Base-by-base conservation (phyloP, 1,284 basidiomycete species). In the Hypsizygus ulmarius region DNA sequence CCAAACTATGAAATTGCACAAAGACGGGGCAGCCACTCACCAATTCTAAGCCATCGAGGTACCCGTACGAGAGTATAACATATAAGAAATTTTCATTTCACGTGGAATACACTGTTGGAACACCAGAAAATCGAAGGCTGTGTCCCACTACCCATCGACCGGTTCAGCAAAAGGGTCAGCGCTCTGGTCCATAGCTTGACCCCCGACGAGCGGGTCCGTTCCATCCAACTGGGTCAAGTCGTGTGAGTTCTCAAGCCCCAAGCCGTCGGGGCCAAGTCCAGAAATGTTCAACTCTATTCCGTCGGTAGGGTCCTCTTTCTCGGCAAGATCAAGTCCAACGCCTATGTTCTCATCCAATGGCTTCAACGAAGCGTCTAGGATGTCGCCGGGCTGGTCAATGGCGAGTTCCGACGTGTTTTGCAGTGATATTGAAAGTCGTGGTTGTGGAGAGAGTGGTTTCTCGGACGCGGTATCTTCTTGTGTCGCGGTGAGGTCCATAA, bases 381-480 rank as follows among this genome's bases (percentile, higher is more conserved):
- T 68, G 52, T 71, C 71, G 30, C 54, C 57, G 14, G 40, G 18
- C 18, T 50, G 59, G 50, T 67, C 67, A 18, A 69, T 67, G 33
- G 64, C 60, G 34, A 68, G 60, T 40, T 69, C 64, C 21, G 59
- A 53, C 8, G 54, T 55, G 9, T 61, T 56, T 27, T 69, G 63
- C 16, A 67, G 52, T 12, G 64, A 57, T 64, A 75, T 69, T 6
- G 68, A 68, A 10, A 76, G 66, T 50, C 74, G 68, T 9, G 82
- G 82, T 59, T 81, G 79, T 1, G 84, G 84, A 19, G 83, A 77
- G 29, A 79, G 69, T 0, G 79, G 77, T 63, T 86, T 86, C 1
- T n/a, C n/a, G n/a, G 81, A 82, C 18, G 68, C 71, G 18, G 66
- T 61, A 49, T 77, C 76, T 21, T 77, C 75, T 55, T 59, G 64